Base-by-base conservation (phyloP, 352 stramenopile genomes). In the Phytophthora europaea region DNA sequence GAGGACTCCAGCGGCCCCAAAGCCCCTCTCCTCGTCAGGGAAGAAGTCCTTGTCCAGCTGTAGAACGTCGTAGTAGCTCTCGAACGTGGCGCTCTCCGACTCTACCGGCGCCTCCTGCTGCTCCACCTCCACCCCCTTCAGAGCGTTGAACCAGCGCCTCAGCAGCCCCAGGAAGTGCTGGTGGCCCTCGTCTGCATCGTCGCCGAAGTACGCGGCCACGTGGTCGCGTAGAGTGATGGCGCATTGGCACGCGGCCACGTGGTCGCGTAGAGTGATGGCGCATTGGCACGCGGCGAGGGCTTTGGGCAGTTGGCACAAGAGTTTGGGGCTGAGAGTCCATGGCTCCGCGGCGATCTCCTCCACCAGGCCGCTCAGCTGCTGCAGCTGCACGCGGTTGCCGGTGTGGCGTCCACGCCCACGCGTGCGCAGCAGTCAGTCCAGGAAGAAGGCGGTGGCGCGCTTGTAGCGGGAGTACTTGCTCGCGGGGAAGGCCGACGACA, bases 21-120 rank as follows among this genome's bases (percentile, higher is more conserved):
- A 26, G 40, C 28, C 16, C 8, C 9, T 31, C 2, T 16, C 20
- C 7, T 8, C 59, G 4, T 64, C 57, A 31, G 23, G 45, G 45
- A 50, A 65, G 23, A 65, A 76, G 23, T 71, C 73, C 12, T 69
- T 63, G 7, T 70, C 68, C 13, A 80, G 38, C 43, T 57, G 22
- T 18, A 79, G 40, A 28, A 79, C 62, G 10, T 73, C 67, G 38
- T 79, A 79, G 31, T 76, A 76, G 23, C 69, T 79, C 28, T 62
- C 47, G 31, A 73, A 34, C 40, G 3, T 48, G 40, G 40, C 12
- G 13, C 40, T 48, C 40, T 20, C 4, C 40, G 18, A 9, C 40
- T 50, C 15, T 22, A 50, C 13, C 15, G 18, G 18, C 9, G 12
- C 36, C 12, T 43, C 10, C 34, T 15, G 15, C 43, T 22, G 18